Percentiles rank a stretch among this genome's conserved stretches.
Conservation (phyloP, 306 rosid species). For the Erythrophleum fordii region DNA sequence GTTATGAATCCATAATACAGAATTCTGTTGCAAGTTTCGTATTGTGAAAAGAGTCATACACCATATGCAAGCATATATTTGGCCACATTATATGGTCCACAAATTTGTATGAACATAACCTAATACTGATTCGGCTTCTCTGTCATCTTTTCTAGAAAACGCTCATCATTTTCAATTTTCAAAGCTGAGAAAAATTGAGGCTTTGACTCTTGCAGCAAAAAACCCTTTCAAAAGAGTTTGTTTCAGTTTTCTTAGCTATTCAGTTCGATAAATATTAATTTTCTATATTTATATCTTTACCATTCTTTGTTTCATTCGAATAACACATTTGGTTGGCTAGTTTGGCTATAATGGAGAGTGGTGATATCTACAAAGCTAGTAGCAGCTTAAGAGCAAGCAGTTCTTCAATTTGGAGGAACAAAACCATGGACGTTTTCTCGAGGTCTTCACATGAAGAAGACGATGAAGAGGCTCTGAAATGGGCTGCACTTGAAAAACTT, state of each 20-base stretch:
- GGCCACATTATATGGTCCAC: neutral
- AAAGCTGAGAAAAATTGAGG: neutral
- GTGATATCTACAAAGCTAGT: conserved; percentile 37
- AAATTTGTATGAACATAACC: neutral
- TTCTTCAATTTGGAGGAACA: conserved; percentile 53
- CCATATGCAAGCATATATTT: neutral
- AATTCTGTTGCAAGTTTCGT: neutral
- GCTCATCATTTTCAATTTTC: neutral
- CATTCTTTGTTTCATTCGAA: neutral
- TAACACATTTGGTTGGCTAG: neutral
- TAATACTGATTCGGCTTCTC: neutral
- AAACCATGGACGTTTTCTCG: conserved; percentile 50
- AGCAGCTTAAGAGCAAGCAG: conserved; percentile 33
- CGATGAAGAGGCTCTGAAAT: conserved; percentile 70
- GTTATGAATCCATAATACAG: neutral
- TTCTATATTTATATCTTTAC: neutral
- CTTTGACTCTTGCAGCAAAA: neutral
- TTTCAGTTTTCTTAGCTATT: neutral
- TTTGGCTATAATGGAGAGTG: conserved; percentile 41
- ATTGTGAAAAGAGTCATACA: neutral
- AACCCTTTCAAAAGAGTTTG: neutral
- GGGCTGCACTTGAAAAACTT: conserved; percentile 76
- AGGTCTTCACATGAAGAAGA: conserved; percentile 45
- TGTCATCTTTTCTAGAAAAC: neutral
- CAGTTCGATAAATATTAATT: neutral